Base-by-base conservation (phyloP, 202 grass and related monocot genomes). In the Panicum virgatum region DNA sequence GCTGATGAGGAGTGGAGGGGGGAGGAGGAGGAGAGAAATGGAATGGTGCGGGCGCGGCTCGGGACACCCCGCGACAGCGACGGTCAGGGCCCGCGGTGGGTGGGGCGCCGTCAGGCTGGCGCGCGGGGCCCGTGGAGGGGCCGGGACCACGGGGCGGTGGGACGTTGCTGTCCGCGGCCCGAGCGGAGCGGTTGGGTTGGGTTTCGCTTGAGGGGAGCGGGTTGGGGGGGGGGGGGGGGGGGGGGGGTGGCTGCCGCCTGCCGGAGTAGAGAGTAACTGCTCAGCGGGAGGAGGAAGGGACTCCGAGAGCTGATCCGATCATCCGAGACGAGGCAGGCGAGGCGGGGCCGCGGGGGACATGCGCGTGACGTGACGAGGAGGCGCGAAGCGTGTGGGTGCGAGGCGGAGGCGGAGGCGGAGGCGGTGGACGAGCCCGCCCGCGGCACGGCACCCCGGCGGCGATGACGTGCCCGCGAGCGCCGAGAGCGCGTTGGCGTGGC, bases 91-190 rank as follows among this genome's bases (percentile, higher is more conserved):
- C 74, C 23, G 57, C n/a, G 47, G 38, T 58, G 12, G 59, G 73
- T 66, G 65, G 72, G 66, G 23, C 42, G 74, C 72, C 27, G 65
- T 77, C 72, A 52, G 16, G 78, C 83, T 86, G 88, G 83, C 73
- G 20, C 4, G 23, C 57, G 72, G 80, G 78, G 8, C 45, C 73
- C 44, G 9, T 1, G 19, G 0, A 6, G 25, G n/a, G 2, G 0
- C 0, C 15, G 58, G 80, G 80, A 15, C 71, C 87, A 86, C 65
- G 48, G 83, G n/a, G 58, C 78, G 88, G 88, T 74, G 48, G 74
- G 67, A 25, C 67, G 84, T 86, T 69, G 83, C 84, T 90, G 80
- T 90, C 81, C 50, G 54, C 43, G 36, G 61, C 3, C 23, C 14
- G 37, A 19, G 60, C 22, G 26, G 46, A 19, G 47, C 22, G 1